phyloP scores from a whole-genome alignment of 1,139 yeast species.

The Magnusiomyces magnusii region DNA sequence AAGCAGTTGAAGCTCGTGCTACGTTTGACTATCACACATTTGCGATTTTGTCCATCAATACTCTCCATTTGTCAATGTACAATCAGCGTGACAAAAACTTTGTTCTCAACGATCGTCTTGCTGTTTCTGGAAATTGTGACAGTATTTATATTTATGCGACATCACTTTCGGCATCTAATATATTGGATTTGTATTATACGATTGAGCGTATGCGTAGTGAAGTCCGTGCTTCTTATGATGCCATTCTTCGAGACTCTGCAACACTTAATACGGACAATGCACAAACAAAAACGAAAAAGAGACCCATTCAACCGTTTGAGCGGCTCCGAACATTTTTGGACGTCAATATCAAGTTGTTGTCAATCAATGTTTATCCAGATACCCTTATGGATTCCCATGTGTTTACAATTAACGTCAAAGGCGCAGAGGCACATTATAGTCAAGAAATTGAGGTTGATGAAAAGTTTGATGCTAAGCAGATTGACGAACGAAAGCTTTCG shows the following conservation, averaged over 20 bases:
- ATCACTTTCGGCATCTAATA: slow-evolving; percentile 75
- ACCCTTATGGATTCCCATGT: slow-evolving; percentile 70
- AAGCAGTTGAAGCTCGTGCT: slow-evolving; percentile 48
- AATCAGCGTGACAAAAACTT: slow-evolving; percentile 54
- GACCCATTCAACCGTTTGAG: slow-evolving; percentile 12
- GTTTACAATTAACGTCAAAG: slow-evolving; percentile 53
- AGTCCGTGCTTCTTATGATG: slow-evolving; percentile 61
- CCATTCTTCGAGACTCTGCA: slow-evolving; percentile 54
- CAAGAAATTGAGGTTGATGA: slow-evolving; percentile 43
- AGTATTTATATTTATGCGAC: slow-evolving; percentile 61
- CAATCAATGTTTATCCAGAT: slow-evolving; percentile 68
- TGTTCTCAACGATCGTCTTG: slow-evolving; percentile 50
- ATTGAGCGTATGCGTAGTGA: slow-evolving; percentile 67
- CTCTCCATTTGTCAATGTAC: slow-evolving; percentile 50
- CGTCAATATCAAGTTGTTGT: slow-evolving; percentile 47
- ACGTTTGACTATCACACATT: slow-evolving; percentile 84
- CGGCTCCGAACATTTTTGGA: slow-evolving; percentile 50
- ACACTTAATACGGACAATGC: slow-evolving; percentile 12
- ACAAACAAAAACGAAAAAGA: slow-evolving; percentile 7
- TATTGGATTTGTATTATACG: slow-evolving; percentile 69
- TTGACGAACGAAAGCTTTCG: slow-evolving; percentile 33
- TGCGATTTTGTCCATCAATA: slow-evolving; percentile 49
- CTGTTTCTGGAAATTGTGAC: slow-evolving; percentile 49
- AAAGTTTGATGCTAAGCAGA: slow-evolving; percentile 37
- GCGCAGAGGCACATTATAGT: slow-evolving; percentile 52